These are phyloP conservation scores for Pezicula neosporulosa DNA, from an alignment of 2,329 filamentous ascomycete genomes.

Conservation along the genomic window DNA sequence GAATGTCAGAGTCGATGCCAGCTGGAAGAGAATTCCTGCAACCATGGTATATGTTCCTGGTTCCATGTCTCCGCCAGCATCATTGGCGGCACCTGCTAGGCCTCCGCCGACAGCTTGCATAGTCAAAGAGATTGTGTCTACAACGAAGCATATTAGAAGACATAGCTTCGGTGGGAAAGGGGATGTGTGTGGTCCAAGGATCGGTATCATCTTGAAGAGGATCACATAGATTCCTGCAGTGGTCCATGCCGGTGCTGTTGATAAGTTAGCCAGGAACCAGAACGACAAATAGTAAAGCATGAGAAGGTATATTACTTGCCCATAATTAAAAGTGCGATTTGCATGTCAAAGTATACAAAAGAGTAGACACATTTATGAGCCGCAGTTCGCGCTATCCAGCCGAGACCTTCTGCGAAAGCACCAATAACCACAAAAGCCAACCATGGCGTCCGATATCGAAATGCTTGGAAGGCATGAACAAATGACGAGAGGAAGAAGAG, in stretches of 20 bases:
- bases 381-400: conserved; percentile 19
- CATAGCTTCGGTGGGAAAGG: conserved; percentile 48
- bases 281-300: background rate
- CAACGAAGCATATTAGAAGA: conserved; percentile 55
- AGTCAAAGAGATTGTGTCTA: conserved; percentile 53
- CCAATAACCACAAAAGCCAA: conserved; percentile 43
- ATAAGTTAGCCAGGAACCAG: background rate
- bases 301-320: conserved; percentile 33
- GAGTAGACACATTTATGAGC: conserved; percentile 26
- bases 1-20: conserved; percentile 32
- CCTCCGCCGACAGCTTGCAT: conserved; percentile 55
- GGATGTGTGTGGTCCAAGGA: conserved; percentile 44
- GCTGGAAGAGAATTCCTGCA: conserved; percentile 33
- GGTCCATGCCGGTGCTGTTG: conserved; percentile 40
- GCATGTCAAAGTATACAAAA: conserved; percentile 30
- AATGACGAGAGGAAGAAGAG: conserved; percentile 41
- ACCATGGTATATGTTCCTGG: conserved; percentile 32
- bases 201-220: conserved; percentile 53
- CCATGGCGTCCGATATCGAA: conserved; percentile 43
- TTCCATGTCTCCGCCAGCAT: conserved; percentile 29
- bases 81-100: conserved; percentile 38
- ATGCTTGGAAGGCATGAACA: conserved; percentile 37
- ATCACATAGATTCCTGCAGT: conserved; percentile 61
- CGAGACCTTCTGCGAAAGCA: conserved; percentile 36
- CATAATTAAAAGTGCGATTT: conserved; percentile 41